Conservation (phyloP, 1,139 yeast species). For the Nadsonia commutata region DNA sequence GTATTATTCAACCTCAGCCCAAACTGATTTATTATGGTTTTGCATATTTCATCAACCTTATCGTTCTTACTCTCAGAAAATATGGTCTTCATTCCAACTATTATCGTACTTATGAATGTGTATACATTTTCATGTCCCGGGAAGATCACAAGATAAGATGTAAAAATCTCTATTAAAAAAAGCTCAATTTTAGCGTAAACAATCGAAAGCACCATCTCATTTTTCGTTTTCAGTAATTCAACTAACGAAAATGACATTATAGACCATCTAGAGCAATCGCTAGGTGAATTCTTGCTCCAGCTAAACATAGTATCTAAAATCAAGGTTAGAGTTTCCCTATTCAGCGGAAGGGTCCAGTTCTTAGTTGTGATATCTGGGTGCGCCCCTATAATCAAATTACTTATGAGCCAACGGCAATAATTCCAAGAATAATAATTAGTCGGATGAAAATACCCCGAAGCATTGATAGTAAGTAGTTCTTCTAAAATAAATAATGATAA, state of each 20-base stretch:
- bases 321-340: no score
- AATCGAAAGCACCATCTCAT: not conserved
- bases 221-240: not conserved
- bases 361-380: no score
- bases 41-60: not conserved
- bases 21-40: not conserved
- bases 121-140: not conserved
- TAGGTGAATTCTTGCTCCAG: not conserved
- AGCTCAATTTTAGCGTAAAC: not conserved
- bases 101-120: no score
- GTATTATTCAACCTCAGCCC: not conserved
- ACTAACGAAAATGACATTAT: not conserved
- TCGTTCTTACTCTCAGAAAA: not conserved
- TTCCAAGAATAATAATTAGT: not conserved
- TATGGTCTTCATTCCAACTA: no score
- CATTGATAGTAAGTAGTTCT: not conserved
- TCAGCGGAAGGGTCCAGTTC: no score
- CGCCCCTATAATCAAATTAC: not conserved
- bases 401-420: not conserved
- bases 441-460: not conserved
- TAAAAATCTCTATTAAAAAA: not conserved
- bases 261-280: not conserved
- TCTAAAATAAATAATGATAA: not conserved
- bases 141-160: not conserved
- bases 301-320: no score